Base-by-base conservation (phyloP, 345 rosid genomes). In the Leavenworthia alabamica region DNA sequence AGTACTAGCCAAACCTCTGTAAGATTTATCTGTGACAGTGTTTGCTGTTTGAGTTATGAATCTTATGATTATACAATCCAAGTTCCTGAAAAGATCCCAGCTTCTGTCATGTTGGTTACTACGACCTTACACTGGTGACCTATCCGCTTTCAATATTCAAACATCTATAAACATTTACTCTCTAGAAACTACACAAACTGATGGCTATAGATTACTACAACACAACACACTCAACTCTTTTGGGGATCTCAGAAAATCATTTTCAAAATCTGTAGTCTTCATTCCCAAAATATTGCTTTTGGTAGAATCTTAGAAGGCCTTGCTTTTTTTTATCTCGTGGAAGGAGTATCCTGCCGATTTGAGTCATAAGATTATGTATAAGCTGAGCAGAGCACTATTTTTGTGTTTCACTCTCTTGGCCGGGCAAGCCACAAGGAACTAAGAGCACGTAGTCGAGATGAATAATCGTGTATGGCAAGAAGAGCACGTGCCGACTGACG, bases 361-460 rank as follows among this genome's bases (percentile, higher is more conserved):
- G 72, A 69, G 68, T 35, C 22, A 45, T 41, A 46, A 24, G 29
- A 48, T 29, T 40, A 41, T 64, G 70, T 42, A 50, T 50, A 56
- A 19, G 61, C 32, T 44, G 60, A 35, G 31, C 23, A 48, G 29
- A 24, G 35, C 26, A 12, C 11, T 56, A 48, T 32, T 16, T 31
- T 54, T 48, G 60, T 49, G 17, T 58, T 64, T 87, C 82, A 93
- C 73, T 93, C 99, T 77, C 84, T 74, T 32, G 99, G 99, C 43
- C 96, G 82, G 33, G 96, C 99, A 42, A 93, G 89, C 99, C 99
- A 93, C 11, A 93, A 85, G 56, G 97, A 89, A 68, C 99, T 89
- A 73, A 93, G 96, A 62, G 99, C 97, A 6, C 97, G 94, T 48
- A 93, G 75, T 50, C 99, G 76, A 14, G 85, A 85, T 67, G 91